Evolutionary conservation across 257 asterid genomes (phyloP), one percentile per base, ranked within the genome.

Genomic region (Capsicum chinense): DNA sequence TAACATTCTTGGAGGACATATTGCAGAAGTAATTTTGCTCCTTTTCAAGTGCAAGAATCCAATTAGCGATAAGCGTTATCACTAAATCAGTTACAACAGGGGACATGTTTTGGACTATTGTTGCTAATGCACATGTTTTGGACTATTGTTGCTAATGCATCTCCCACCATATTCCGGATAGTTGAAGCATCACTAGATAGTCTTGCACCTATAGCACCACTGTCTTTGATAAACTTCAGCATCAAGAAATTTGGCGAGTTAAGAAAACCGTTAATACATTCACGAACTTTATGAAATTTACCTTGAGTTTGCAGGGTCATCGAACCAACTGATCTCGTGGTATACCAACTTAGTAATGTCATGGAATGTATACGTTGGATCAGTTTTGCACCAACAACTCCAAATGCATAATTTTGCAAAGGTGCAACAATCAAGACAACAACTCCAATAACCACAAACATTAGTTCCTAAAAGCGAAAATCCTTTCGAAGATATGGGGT

Each of bases 181-280:
- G 87, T 86, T 33, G 92, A 88, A 71, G 95, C 97, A 87, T 93
- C 97, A 3, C 78, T 48, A 4, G 93, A 91, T 33, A 93, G 89
- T 74, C 93, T 87, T 5, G 93, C 90, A 26, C 97, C 89, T 59
- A 93, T 86, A 42, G 88, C 86, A 17, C 95, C 97, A 81, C 93
- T 90, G 89, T 50, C 58, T 63, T 19, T 58, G 21, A 83, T 56
- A 83, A 56, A 76, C 14, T 74, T 76, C 50, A 2, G 26, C 13
- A 48, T 52, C 44, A 15, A 60, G 73, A 81, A 66, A 81, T 62
- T 60, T 52, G 44, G 33, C 42, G 21, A 44, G 84, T 52, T 44
- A 14, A n/a, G 59, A 44, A 47, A 66, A 42, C 12, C 42, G 4
- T 11, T 81, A 6, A 7, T 37, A 39, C 54, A 39, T 68, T 56